These are phyloP conservation scores for Fomitopsis schrenkii DNA, from an alignment of 1,284 basidiomycete genomes.

Conservation along the genomic window DNA sequence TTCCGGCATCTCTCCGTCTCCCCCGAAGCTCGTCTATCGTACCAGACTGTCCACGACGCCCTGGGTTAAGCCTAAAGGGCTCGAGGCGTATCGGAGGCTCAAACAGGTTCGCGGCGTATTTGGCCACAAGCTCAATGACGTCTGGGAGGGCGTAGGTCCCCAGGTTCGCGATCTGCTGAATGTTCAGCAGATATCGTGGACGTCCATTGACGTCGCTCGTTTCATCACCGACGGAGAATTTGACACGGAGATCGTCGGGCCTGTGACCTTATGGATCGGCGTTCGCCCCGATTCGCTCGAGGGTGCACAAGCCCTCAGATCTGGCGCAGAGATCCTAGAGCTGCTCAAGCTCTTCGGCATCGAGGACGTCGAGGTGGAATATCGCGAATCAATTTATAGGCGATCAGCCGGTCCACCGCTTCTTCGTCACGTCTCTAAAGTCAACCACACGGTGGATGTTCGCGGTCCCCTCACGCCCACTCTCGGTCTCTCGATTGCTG, in stretches of 20 bases:
- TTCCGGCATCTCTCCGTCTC: constrained; percentile 23
- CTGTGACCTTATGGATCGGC: constrained; percentile 26
- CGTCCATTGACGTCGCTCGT: constrained; percentile 13
- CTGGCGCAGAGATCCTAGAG: constrained; percentile 5
- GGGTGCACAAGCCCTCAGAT: constrained; percentile 5
- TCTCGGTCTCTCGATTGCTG: constrained; percentile 31
- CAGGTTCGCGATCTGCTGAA: constrained; percentile 11
- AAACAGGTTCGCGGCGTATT: constrained; percentile 13
- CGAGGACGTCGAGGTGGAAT: constrained; percentile 29
- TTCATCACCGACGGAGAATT: constrained; percentile 6
- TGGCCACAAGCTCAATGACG: constrained; percentile 10
- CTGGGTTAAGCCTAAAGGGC: constrained; percentile 14
- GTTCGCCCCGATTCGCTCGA: constrained; percentile 25
- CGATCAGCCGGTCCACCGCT: constrained; percentile 24
- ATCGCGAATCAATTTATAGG: constrained; percentile 27
- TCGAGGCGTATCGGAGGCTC: constrained; percentile 15
- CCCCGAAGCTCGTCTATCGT: constrained; percentile 24
- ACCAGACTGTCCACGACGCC: constrained; percentile 16
- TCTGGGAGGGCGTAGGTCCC: constrained; percentile 17
- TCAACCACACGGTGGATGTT: constrained; percentile 22
- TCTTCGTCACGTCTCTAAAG: constrained; percentile 14
- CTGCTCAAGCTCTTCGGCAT: constrained; percentile 14
- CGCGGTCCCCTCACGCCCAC: constrained; percentile 28
- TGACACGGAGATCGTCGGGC: constrained; percentile 4
- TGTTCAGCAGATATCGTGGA: constrained; percentile 8